Percentiles rank a stretch among this genome's conserved stretches.
Evolutionary conservation across 768 basidiomycete genomes (phyloP).

Genomic region (Suillus subalutaceus): DNA sequence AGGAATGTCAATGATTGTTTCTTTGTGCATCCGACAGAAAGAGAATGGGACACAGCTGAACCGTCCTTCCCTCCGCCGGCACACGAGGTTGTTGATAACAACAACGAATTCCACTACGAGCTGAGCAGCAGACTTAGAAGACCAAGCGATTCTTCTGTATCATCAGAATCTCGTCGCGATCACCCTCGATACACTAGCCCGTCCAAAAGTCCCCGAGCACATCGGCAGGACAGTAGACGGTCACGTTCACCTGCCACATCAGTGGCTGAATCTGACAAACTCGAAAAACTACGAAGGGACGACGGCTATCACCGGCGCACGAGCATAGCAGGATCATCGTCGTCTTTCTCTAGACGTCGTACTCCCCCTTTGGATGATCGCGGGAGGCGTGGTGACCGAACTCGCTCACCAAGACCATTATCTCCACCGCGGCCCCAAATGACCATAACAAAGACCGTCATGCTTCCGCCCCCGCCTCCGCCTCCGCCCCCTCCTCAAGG

Average conservation of each 20-base stretch:
- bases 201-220: constrained; percentile 8
- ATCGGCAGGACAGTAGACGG: constrained; percentile 16
- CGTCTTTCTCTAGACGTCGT: constrained; percentile 6
- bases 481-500: constrained; percentile 23
- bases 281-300: constrained; percentile 26
- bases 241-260: constrained; percentile 30
- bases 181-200: constrained; percentile 4
- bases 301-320: constrained; percentile 7
- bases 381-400: constrained; percentile 13
- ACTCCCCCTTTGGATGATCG: constrained; percentile 14
- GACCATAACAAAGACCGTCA: neutral
- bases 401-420: constrained; percentile 11
- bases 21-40: constrained; percentile 37
- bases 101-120: constrained; percentile 27
- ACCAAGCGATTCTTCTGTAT: constrained; percentile 1
- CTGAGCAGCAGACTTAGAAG: constrained; percentile 15
- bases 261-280: constrained; percentile 25
- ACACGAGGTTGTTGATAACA: constrained; percentile 23
- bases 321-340: neutral
- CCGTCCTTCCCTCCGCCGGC: constrained; percentile 28
- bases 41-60: constrained; percentile 34
- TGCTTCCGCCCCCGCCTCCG: constrained; percentile 12
- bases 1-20: constrained; percentile 25
- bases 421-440: constrained; percentile 4
- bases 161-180: constrained; percentile 16